Evolutionary conservation across 345 rosid species (phyloP), one percentile per base, ranked within the genome.

Genomic region (Camelina hispida): DNA sequence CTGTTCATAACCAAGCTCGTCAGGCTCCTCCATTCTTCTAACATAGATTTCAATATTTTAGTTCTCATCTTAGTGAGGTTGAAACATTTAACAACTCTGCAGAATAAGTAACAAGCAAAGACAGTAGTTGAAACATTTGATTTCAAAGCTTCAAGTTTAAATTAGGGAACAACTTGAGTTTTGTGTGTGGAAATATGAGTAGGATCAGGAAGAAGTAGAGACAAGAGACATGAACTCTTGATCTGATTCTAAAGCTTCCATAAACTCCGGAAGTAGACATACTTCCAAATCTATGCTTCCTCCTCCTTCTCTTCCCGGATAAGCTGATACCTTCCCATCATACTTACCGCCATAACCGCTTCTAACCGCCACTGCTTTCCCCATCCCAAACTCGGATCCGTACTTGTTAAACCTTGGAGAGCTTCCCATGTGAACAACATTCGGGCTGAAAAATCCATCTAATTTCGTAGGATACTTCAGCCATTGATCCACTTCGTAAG

Each of bases 361-460:
- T n/a, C 93, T 78, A 74, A 78, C 78, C 7, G 93, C 84, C 68
- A 85, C 54, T 0, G 93, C 92, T 80, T 90, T 89, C 40, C 93
- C 97, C 80, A 90, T 55, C 32, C 93, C 98, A 62, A 93, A 89
- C 62, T 93, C 89, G 35, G 32, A 50, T 47, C 92, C 93, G 1
- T 91, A 91, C 83, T 75, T 91, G 75, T 93, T 60, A 78, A 91
- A 93, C 77, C 92, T 77, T 0, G 92, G 97, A 0, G 97, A 93
- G 80, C 97, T 88, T 66, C 97, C 93, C 75, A 89, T 81, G 84
- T 85, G 79, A 78, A 91, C 79, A 50, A 83, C 59, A 9, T 14
- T 43, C 1, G 84, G 78, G 56, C 76, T 81, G 23, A 74, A 80
- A 69, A 71, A 0, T 52, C 12, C 30, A 0, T 11, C 77, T 3